Conservation (phyloP, 192 early-diverging fungal species). For the Umbelopsis sp. region DNA sequence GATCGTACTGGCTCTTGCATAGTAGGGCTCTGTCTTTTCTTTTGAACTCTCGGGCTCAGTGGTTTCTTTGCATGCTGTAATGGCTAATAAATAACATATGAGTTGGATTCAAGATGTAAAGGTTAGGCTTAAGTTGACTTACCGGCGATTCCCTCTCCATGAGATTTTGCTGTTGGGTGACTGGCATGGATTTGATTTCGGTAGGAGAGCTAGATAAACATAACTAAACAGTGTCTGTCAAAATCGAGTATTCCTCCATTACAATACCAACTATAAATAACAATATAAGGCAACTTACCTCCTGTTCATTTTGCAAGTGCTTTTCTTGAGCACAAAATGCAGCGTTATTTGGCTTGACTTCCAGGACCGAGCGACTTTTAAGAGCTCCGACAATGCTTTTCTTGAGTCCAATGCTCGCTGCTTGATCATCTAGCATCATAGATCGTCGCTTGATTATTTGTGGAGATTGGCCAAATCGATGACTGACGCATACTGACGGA, state of each 20-base stretch:
- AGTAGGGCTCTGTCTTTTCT: neutral
- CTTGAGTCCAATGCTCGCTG: neutral
- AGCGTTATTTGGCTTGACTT: neutral
- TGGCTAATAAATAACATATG: neutral
- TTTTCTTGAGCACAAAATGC: neutral
- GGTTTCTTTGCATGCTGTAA: neutral
- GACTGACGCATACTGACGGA: slow-evolving; percentile 10
- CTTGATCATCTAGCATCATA: neutral
- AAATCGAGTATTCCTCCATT: neutral
- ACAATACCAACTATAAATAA: too few relatives aligned
- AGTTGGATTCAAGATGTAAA: neutral
- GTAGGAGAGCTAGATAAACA: neutral
- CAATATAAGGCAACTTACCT: too few relatives aligned
- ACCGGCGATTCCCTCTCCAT: neutral
- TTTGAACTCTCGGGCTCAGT: neutral
- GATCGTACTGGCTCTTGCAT: neutral
- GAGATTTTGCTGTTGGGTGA: neutral
- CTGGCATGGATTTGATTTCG: neutral
- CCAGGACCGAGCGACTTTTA: neutral
- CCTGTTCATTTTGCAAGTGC: neutral
- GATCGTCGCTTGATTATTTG: neutral
- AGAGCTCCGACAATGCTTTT: neutral
- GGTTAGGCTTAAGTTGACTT: neutral
- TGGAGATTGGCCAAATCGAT: slow-evolving; percentile 5
- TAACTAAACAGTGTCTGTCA: neutral